phyloP scores from a whole-genome alignment of 1,284 basidiomycete species.

The Neonothopanus nambi region DNA sequence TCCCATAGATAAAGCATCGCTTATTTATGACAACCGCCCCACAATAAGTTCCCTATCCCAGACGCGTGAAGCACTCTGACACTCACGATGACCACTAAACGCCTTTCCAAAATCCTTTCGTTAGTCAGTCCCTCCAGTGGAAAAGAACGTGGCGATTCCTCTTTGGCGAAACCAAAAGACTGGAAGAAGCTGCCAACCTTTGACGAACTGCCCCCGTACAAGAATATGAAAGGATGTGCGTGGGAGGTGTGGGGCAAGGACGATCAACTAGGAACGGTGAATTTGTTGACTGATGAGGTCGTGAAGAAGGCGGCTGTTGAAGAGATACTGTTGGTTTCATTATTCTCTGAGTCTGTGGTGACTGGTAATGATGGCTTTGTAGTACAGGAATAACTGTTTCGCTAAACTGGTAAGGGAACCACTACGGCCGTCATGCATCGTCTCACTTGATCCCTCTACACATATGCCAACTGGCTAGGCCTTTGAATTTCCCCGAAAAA shows the following conservation, averaged over 20 bases:
- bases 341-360: conserved; percentile 11
- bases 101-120: conserved; percentile 13
- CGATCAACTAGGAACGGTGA: conserved; percentile 72
- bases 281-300: conserved; percentile 64
- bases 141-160: background rate
- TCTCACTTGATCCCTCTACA: background rate
- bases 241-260: conserved; percentile 74
- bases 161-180: conserved; percentile 23
- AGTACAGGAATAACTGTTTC: conserved; percentile 59
- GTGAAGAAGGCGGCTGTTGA: conserved; percentile 61
- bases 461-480: conserved; percentile 42
- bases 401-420: conserved; percentile 56
- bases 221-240: conserved; percentile 61
- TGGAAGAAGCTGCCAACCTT: conserved; percentile 53
- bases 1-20: background rate
- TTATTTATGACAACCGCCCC: background rate
- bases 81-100: conserved; percentile 9
- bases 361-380: conserved; percentile 8
- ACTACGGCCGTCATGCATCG: background rate
- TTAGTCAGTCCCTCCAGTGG: conserved; percentile 10
- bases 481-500: conserved; percentile 66
- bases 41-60: background rate
- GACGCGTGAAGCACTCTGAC: too few relatives aligned
- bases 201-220: conserved; percentile 61
- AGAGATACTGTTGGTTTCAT: conserved; percentile 47